phyloP scores from a whole-genome alignment of 73 alveolate genomes.

The Paramecium caudatum region DNA sequence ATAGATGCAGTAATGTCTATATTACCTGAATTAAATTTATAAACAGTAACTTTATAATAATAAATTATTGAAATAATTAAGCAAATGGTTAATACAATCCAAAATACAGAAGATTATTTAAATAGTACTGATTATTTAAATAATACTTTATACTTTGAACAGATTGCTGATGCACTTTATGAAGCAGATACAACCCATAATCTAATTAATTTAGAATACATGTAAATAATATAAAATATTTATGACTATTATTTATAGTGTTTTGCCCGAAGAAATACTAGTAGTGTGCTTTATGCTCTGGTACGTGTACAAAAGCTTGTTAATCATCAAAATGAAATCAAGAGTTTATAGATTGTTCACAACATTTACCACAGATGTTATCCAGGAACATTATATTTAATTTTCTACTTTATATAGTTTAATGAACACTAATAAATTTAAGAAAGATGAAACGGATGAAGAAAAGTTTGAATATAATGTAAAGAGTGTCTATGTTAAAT shows the following conservation, averaged over 20 bases:
- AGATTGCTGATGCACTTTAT: not conserved
- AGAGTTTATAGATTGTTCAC: conserved; percentile 16
- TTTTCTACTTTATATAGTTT: conserved; percentile 6
- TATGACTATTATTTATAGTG: conserved; percentile 31
- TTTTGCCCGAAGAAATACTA: not conserved
- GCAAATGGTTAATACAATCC: not conserved
- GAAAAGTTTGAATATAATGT: conserved; percentile 7
- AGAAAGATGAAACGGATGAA: conserved; percentile 26
- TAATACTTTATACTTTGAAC: not conserved
- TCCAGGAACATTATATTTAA: not conserved
- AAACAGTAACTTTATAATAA: not conserved
- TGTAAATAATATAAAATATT: not conserved
- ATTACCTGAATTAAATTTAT: not conserved
- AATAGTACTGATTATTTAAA: not conserved
- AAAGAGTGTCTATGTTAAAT: not conserved
- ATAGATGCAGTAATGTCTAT: not conserved
- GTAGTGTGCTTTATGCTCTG: not conserved
- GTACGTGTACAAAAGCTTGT: not conserved
- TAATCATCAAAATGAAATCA: not conserved
- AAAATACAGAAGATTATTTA: not conserved
- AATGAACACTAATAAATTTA: not conserved
- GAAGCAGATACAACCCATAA: conserved; percentile 4
- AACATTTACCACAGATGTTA: conserved; percentile 37
- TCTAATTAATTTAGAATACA: not conserved
- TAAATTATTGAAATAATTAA: not conserved